A percentile compares a stretch with the other conserved stretches of the same genome.
These are phyloP conservation scores for Nelumbo lutea DNA, from an alignment of 164 flowering plant species.

Conservation along the genomic window DNA sequence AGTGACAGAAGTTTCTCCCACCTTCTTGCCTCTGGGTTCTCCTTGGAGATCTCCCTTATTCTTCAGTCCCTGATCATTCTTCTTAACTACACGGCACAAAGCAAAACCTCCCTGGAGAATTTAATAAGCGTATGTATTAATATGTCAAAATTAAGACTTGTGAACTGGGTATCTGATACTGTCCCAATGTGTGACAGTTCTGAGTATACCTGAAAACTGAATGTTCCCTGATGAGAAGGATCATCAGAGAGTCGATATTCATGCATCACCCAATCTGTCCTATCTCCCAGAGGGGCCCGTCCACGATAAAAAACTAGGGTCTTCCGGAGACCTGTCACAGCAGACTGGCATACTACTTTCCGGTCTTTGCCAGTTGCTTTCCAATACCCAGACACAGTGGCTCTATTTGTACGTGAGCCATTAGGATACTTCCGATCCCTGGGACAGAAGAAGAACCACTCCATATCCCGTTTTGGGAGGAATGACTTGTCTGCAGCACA, in stretches of 20 bases:
- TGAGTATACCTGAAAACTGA: conserved; percentile 40
- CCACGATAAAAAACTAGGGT: conserved; percentile 87
- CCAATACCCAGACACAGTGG: conserved; percentile 92
- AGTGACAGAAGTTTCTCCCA: conserved; percentile 33
- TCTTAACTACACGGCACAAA: conserved; percentile 74
- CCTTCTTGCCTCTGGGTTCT: conserved; percentile 38
- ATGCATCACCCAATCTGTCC: conserved; percentile 93
- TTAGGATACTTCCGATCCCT: conserved; percentile 84
- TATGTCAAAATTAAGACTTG: neutral
- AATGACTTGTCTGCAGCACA: conserved; percentile 70
- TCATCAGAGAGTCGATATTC: conserved; percentile 87
- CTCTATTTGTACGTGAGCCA: conserved; percentile 87
- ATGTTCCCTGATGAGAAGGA: conserved; percentile 36
- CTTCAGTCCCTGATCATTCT: conserved; percentile 40
- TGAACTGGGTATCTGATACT: neutral
- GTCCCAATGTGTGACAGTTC: neutral
- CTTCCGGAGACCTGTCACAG: conserved; percentile 60
- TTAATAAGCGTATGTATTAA: neutral
- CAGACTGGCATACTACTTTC: conserved; percentile 52
- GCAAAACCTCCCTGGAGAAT: conserved; percentile 68
- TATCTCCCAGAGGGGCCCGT: conserved; percentile 78
- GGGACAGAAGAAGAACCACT: conserved; percentile 95
- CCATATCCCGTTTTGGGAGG: conserved; percentile 80
- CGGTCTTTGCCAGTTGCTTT: conserved; percentile 98
- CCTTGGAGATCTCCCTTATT: conserved; percentile 22